Evolutionary conservation across 2,329 filamentous ascomycete genomes (phyloP).

Genomic region (Aureobasidium melanogenum): DNA sequence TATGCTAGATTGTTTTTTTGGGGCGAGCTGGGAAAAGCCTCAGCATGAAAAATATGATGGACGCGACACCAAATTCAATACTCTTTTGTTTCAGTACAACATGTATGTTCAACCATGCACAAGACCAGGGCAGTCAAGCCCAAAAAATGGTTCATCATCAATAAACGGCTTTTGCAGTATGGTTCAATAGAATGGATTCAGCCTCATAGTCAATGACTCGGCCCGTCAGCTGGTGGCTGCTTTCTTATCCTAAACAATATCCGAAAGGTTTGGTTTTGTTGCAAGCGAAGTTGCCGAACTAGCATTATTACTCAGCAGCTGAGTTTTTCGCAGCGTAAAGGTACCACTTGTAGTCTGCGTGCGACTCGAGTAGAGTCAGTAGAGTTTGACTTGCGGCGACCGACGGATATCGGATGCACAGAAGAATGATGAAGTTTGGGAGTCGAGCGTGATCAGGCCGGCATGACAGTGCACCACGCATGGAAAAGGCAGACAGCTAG

Average conservation of each 20-base stretch:
- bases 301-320: not conserved
- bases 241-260: not conserved
- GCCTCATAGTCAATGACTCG: not conserved
- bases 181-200: not conserved
- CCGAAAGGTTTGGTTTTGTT: not conserved
- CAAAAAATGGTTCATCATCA: not conserved
- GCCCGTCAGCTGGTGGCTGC: not conserved
- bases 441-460: not conserved
- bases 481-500: not conserved
- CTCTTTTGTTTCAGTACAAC: not conserved
- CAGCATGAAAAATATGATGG: conserved; percentile 3
- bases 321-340: not conserved
- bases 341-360: not conserved
- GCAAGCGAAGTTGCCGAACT: not conserved
- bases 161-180: not conserved
- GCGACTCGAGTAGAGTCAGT: too few relatives aligned
- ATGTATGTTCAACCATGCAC: not conserved
- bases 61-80: conserved; percentile 1
- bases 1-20: conserved; percentile 3
- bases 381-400: not conserved
- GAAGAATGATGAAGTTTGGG: not conserved
- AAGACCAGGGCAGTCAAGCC: not conserved
- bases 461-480: not conserved
- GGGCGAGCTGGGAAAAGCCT: not conserved
- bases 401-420: not conserved